phyloP scores from a whole-genome alignment of 306 rosid species.

The Trichosanthes cucumerina region DNA sequence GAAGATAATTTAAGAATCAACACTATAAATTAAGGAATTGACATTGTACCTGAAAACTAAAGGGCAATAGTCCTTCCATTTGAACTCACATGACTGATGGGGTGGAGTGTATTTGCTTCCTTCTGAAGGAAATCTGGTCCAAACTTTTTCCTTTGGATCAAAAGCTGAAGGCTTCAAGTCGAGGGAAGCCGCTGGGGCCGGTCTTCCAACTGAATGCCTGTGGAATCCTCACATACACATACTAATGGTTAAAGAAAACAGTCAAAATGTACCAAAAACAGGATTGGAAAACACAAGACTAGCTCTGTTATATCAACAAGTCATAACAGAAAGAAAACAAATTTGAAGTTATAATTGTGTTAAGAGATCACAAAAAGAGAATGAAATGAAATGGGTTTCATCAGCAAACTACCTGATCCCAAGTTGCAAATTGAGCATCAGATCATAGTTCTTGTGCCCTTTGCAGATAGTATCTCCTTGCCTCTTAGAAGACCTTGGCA shows the following conservation, averaged over 20 bases:
- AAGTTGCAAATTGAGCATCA: constrained; percentile 84
- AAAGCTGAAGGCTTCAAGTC: constrained; percentile 89
- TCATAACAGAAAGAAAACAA: neutral
- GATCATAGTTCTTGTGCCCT: constrained; percentile 84
- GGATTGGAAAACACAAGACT: neutral
- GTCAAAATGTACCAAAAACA: neutral
- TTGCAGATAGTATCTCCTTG: constrained; percentile 73
- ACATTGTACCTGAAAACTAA: constrained; percentile 66
- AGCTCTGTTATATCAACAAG: neutral
- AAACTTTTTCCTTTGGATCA: constrained; percentile 81
- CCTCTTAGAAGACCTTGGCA: constrained; percentile 42
- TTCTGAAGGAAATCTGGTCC: constrained; percentile 93
- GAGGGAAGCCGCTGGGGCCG: constrained; percentile 72
- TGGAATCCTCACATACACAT: constrained; percentile 3
- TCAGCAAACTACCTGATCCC: constrained; percentile 56
- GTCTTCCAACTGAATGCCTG: constrained; percentile 92
- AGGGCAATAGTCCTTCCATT: constrained; percentile 95
- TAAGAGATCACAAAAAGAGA: neutral
- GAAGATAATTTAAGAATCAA: neutral
- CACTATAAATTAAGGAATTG: neutral
- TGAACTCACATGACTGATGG: constrained; percentile 73
- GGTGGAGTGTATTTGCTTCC: constrained; percentile 91
- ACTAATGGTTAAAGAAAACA: neutral
- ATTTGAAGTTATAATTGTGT: neutral
- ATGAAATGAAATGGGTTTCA: neutral